Conservation (phyloP, 768 basidiomycete genomes). For the Auriscalpium microsporum region DNA sequence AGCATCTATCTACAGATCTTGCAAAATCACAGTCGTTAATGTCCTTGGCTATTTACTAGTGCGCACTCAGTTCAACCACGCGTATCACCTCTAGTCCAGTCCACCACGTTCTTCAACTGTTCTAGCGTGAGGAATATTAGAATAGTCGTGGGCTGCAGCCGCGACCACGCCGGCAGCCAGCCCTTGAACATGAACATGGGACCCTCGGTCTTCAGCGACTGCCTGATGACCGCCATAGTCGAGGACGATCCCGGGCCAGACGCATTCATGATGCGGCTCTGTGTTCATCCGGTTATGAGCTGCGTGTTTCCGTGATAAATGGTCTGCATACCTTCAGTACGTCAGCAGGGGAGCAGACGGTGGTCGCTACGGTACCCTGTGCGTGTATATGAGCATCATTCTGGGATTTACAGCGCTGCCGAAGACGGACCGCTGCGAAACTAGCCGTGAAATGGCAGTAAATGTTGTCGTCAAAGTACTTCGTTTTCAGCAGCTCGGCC, state of each 20-base stretch:
- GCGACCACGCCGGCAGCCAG: slow-evolving; percentile 82
- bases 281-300: neutral
- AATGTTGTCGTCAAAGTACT: slow-evolving; percentile 77
- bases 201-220: slow-evolving; percentile 65
- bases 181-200: slow-evolving; percentile 91
- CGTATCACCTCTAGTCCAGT: slow-evolving; percentile 32
- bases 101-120: slow-evolving; percentile 67
- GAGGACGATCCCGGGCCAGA: slow-evolving; percentile 74
- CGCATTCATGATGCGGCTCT: slow-evolving; percentile 86
- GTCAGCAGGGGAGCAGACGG: slow-evolving; percentile 83
- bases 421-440: slow-evolving; percentile 63
- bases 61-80: neutral
- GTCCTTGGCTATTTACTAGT: neutral
- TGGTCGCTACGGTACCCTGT: slow-evolving; percentile 82
- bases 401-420: neutral
- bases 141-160: slow-evolving; percentile 82
- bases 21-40: too few species aligned
- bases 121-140: slow-evolving; percentile 82
- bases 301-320: too few species aligned
- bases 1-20: too few species aligned
- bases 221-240: slow-evolving; percentile 58
- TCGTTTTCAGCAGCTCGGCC: slow-evolving; percentile 62
- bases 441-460: slow-evolving; percentile 77
- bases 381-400: neutral
- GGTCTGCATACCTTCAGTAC: slow-evolving; percentile 55